Base-by-base conservation (phyloP, 2,329 filamentous ascomycete genomes). In the Xylariaceae sp. region DNA sequence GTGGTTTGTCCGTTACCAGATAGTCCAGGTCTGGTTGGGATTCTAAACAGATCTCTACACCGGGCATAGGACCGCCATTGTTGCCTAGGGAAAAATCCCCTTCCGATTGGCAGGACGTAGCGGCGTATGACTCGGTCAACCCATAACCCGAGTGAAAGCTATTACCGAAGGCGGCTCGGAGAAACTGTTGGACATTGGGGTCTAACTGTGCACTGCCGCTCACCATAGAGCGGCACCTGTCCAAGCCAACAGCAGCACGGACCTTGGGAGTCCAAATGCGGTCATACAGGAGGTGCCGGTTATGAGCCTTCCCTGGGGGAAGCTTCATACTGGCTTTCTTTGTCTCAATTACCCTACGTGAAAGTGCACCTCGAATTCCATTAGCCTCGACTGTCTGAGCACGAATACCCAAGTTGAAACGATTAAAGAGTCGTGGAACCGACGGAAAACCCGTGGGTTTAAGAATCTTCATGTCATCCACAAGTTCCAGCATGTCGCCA, bases 1-100 rank as follows among this genome's bases (percentile, higher is more conserved):
- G 81, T 3, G 94, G 94, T 77, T 89, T 91, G 77, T 99, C 93
- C 8, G 89, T 87, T 42, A 89, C 84, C 1, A 86, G 81, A 77
- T 99, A 99, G 50, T 97, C 93, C 81, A 97, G 93, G 58, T 97
- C 93, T 1, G 93, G 92, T 6, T 95, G 89, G 46, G 92, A 95
- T 69, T 87, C 79, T 50, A 97, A 80, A 71, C 92, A 96, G 42
- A 87, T 76, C 76, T 99, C 94, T 7, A 81, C 73, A 55, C 79
- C 80, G 6, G 85, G 79, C 56, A 83, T 80, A 0, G 92, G 80
- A 4, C 82, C 85, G 46, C 94, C 94, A 63, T 93, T 93, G 74
- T 92, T 96, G 57, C 91, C 92, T 4, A 86, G 77, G 7, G 81
- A 82, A 68, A 89, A 85, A 71, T 99, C 94, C 40, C 81, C 81